Percentiles rank a stretch among this genome's conserved stretches.
These are phyloP conservation scores for Gynochthodes officinalis DNA, from an alignment of 257 asterid genomes.

Conservation along the genomic window DNA sequence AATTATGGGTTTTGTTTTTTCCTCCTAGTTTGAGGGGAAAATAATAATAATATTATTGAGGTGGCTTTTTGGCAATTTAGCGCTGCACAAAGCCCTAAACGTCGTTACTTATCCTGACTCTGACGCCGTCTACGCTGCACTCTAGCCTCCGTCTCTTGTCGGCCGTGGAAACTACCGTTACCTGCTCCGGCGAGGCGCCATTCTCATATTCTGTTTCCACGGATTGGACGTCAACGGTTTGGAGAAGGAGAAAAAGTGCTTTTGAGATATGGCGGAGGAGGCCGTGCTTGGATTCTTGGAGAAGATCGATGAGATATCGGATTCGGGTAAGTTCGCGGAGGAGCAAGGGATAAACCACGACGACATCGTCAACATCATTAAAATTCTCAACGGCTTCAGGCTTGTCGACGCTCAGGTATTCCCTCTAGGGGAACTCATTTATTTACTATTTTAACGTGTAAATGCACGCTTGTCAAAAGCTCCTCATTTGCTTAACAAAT, in stretches of 20 bases:
- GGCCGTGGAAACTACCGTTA: too few species aligned
- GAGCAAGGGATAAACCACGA: slow-evolving; percentile 71
- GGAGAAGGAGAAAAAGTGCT: background rate
- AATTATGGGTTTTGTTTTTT: too few species aligned
- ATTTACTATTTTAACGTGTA: background rate
- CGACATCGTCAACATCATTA: slow-evolving; percentile 76
- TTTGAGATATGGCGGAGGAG: slow-evolving; percentile 64
- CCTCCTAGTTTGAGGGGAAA: too few species aligned
- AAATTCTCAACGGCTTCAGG: slow-evolving; percentile 75
- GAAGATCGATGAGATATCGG: slow-evolving; percentile 51
- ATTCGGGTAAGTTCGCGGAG: slow-evolving; percentile 69
- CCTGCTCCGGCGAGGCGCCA: too few species aligned
- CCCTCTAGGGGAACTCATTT: background rate
- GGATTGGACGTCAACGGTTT: background rate
- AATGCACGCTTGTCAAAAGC: background rate
- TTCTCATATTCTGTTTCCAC: too few species aligned
- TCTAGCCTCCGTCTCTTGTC: too few species aligned
- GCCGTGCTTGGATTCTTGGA: slow-evolving; percentile 66
- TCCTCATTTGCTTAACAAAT: background rate
- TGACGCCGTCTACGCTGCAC: too few species aligned
- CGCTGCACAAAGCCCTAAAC: too few species aligned
- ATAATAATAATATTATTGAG: too few species aligned
- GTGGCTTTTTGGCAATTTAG: too few species aligned
- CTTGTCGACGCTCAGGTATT: slow-evolving; percentile 67
- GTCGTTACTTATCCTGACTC: too few species aligned